A percentile compares a stretch with the other conserved stretches of the same genome.
These are phyloP conservation scores for Botrytis porri DNA, from an alignment of 2,329 filamentous ascomycete genomes.

Conservation along the genomic window DNA sequence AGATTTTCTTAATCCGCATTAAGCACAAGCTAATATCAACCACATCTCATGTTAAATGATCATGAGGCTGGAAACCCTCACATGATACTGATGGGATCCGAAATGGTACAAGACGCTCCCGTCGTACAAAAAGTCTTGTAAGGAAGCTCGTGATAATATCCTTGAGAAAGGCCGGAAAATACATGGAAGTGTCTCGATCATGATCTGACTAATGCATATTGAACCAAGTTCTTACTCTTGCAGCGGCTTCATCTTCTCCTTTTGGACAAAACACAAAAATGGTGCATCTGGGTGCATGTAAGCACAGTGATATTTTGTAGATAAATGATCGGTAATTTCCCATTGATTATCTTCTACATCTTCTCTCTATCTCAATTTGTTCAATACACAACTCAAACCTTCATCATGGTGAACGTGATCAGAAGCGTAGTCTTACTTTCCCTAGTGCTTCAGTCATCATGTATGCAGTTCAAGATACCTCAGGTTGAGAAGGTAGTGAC, in stretches of 20 bases:
- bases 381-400: background rate
- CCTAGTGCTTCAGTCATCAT: slow-evolving; percentile 17
- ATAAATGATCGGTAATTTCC: background rate
- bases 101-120: background rate
- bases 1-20: slow-evolving; percentile 1
- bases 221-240: background rate
- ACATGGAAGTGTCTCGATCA: background rate
- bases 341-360: background rate
- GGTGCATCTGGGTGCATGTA: background rate
- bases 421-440: slow-evolving; percentile 1
- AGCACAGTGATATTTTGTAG: background rate
- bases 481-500: slow-evolving; percentile 13
- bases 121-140: background rate
- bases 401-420: slow-evolving; percentile 17
- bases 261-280: background rate
- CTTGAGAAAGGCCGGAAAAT: background rate
- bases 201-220: background rate
- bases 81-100: background rate
- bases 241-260: background rate
- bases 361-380: background rate
- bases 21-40: slow-evolving; percentile 13
- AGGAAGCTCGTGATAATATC: slow-evolving; percentile 10
- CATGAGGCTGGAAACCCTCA: slow-evolving; percentile 17
- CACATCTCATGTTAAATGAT: slow-evolving; percentile 11
- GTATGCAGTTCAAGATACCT: slow-evolving; percentile 18